Base-by-base conservation (phyloP, 2,329 filamentous ascomycete genomes). In the Mycosphaerella sp. region DNA sequence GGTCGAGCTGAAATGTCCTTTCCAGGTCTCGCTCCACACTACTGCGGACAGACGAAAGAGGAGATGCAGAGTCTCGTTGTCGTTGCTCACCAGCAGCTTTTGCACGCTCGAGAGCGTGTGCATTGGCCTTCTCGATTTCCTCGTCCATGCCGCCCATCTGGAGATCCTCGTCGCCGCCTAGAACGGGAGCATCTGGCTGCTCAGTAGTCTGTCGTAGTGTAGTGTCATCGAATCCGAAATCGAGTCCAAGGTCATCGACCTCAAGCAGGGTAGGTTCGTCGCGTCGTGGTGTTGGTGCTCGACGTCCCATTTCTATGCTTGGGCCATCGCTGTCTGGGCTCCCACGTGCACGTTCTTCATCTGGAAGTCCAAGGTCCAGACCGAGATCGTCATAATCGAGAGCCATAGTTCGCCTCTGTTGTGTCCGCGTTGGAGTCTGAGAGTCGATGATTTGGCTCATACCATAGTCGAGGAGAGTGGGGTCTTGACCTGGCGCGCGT, bases 271-370 rank as follows among this genome's bases (percentile, higher is more conserved):
- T 69, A 73, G 76, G 59, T 72, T 87, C 17, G 85, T 82, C 76
- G 44, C 81, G 78, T 23, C 62, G 58, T 4, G 66, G 62, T 12
- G 81, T 78, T 4, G 87, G 84, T 17, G 87, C 91, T 62, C 95
- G 86, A 83, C 92, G 87, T 66, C 92, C 93, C 63, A 89, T 79
- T 84, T 98, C 93, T 55, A 96, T 84, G 65, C 85, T 93, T 12
- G 61, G 62, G 1, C 63, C 66, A 34, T 63, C 62, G 5, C 55
- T 59, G 32, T 56, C 54, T 2, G 66, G 66, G 36, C 63, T 62
- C 5, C 57, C 62, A 21, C 56, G 76, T 72, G 52, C 77, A 57
- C 49, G 64, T 63, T 45, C 59, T 52, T 62, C 68, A 51, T 59
- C 69, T 72, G 66, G 67, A 49, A 82, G 80, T 34, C 80, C 82